These are phyloP conservation scores for Cyberlindnera meyerae DNA, from an alignment of 805 yeast genomes.

Conservation along the genomic window DNA sequence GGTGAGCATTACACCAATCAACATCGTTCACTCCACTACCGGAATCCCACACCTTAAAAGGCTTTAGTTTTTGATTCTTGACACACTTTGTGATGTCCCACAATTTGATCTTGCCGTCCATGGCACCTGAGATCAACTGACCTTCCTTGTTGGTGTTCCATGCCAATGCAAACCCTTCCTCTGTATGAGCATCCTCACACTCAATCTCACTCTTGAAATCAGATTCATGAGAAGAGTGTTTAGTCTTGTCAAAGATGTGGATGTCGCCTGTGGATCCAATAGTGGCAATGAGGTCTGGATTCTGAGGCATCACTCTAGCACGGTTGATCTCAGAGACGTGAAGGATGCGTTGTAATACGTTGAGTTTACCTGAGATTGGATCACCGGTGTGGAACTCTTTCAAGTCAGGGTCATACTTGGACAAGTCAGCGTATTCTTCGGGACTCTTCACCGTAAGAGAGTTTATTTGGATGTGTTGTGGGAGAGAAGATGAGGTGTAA, in stretches of 20 bases:
- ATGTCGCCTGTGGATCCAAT: slow-evolving; percentile 62
- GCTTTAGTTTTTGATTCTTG: slow-evolving; percentile 17
- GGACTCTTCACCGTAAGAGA: slow-evolving; percentile 26
- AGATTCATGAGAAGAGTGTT: slow-evolving; percentile 52
- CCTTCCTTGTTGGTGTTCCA: slow-evolving; percentile 74
- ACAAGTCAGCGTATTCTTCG: slow-evolving; percentile 21
- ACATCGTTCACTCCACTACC: slow-evolving; percentile 65
- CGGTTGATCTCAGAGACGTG: slow-evolving; percentile 71
- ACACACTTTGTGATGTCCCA: slow-evolving; percentile 58
- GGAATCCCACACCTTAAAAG: slow-evolving; percentile 19
- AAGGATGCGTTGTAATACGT: slow-evolving; percentile 52
- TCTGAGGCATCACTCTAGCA: slow-evolving; percentile 74
- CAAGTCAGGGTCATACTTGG: slow-evolving; percentile 33
- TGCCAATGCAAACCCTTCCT: slow-evolving; percentile 64
- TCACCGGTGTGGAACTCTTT: slow-evolving; percentile 29
- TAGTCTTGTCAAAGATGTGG: slow-evolving; percentile 75
- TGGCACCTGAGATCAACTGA: slow-evolving; percentile 50
- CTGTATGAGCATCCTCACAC: slow-evolving; percentile 33
- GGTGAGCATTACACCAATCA: slow-evolving; percentile 62
- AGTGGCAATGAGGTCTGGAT: slow-evolving; percentile 76
- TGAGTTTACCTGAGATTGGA: slow-evolving; percentile 33
- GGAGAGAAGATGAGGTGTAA: slow-evolving; percentile 52
- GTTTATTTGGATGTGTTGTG: slow-evolving; percentile 43
- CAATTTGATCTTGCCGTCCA: slow-evolving; percentile 56
- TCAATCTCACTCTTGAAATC: slow-evolving; percentile 47